Percentiles rank a stretch among this genome's conserved stretches.
phyloP scores from a whole-genome alignment of 805 yeast species.

The Yamadazyma akitaensis region DNA sequence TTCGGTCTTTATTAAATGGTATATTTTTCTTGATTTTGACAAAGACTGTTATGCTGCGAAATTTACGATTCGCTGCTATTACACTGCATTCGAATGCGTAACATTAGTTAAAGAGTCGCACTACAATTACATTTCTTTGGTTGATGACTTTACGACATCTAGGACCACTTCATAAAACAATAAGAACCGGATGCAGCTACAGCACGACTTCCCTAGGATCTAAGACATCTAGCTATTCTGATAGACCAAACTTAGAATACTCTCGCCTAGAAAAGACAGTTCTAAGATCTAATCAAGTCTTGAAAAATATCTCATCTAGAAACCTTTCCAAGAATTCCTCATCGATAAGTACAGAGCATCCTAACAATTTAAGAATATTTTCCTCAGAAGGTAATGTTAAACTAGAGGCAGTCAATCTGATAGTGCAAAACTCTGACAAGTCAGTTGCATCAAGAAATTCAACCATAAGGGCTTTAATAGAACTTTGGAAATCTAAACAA shows the following conservation, averaged over 20 bases:
- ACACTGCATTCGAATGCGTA: too few species aligned
- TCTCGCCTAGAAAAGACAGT: neutral
- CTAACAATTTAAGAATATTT: too few species aligned
- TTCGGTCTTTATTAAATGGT: neutral
- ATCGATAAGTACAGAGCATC: neutral
- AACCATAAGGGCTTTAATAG: neutral
- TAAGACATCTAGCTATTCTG: too few species aligned
- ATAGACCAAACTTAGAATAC: too few species aligned
- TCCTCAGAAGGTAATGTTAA: too few species aligned
- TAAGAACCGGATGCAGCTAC: neutral
- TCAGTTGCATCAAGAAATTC: neutral
- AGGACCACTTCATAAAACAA: neutral
- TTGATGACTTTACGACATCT: neutral
- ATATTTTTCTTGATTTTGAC: too few species aligned
- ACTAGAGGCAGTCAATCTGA: neutral
- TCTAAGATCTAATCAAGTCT: neutral
- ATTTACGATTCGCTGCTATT: too few species aligned
- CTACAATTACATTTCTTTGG: neutral
- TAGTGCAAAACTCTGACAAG: neutral
- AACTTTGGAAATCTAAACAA: neutral
- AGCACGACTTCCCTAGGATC: neutral
- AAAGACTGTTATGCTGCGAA: too few species aligned
- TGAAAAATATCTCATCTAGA: neutral
- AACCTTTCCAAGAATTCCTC: neutral
- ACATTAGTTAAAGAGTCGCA: too few species aligned